phyloP scores from a whole-genome alignment of 2,329 filamentous ascomycete genomes.

The Paraphaeosphaeria minitans region DNA sequence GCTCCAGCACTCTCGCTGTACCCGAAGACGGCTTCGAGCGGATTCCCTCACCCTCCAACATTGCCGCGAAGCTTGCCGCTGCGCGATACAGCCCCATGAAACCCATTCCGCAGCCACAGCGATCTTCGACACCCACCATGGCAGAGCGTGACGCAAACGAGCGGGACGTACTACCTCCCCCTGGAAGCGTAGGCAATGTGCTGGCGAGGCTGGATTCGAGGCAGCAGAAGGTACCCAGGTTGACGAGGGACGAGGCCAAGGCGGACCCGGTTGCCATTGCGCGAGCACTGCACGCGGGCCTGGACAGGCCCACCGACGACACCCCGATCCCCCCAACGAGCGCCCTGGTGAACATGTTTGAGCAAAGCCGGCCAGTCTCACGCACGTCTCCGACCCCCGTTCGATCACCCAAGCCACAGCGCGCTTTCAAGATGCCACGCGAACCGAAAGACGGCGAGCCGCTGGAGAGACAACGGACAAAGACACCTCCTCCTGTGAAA shows the following conservation, averaged over 20 bases:
- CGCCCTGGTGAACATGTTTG: constrained; percentile 71
- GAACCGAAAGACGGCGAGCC: constrained; percentile 28
- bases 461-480: constrained; percentile 26
- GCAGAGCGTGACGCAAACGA: constrained; percentile 33
- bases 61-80: constrained; percentile 66
- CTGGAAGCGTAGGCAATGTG: constrained; percentile 41
- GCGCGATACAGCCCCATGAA: constrained; percentile 61
- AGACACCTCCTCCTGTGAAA: constrained; percentile 34
- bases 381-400: constrained; percentile 40
- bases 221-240: constrained; percentile 19
- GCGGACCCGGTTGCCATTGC: constrained; percentile 19
- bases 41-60: constrained; percentile 63
- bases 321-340: constrained; percentile 66
- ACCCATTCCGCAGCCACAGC: constrained; percentile 26
- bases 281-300: constrained; percentile 13
- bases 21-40: constrained; percentile 33
- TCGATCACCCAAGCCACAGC: constrained; percentile 50
- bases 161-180: constrained; percentile 36
- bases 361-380: constrained; percentile 52
- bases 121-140: constrained; percentile 18
- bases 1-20: constrained; percentile 38
- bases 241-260: constrained; percentile 23
- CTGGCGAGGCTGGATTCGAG: constrained; percentile 38
- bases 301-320: constrained; percentile 55
- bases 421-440: constrained; percentile 37